phyloP scores from a whole-genome alignment of 176 grass and related monocot genomes.

The Hordeum marinum region DNA sequence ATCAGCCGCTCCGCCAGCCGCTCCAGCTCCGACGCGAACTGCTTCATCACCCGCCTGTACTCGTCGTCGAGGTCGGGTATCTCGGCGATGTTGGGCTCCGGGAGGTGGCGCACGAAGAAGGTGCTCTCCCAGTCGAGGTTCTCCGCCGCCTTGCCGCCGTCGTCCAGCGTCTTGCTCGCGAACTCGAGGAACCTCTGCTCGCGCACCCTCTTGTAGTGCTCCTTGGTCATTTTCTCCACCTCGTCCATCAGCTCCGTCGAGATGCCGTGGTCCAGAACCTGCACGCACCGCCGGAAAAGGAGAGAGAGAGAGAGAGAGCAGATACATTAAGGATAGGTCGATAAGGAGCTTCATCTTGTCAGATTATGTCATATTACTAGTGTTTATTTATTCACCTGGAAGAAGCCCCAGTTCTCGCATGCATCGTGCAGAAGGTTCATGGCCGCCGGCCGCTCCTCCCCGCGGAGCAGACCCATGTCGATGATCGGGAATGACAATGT shows the following conservation, averaged over 20 bases:
- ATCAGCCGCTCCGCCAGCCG: constrained; percentile 49
- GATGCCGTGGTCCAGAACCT: constrained; percentile 84
- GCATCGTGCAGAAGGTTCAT: constrained; percentile 71
- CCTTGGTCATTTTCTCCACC: constrained; percentile 86
- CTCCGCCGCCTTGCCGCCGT: constrained; percentile 21
- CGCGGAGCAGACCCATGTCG: constrained; percentile 61
- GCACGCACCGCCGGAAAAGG: not conserved
- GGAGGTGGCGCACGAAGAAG: constrained; percentile 83
- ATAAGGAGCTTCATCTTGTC: not conserved
- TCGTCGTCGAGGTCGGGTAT: constrained; percentile 56
- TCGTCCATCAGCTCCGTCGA: constrained; percentile 75
- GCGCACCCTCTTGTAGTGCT: constrained; percentile 57
- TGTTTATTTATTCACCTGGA: constrained; percentile 43
- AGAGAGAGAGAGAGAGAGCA: not conserved
- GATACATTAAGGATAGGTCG: not conserved
- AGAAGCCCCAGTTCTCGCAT: constrained; percentile 98
- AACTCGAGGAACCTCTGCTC: constrained; percentile 81
- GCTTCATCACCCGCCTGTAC: constrained; percentile 59
- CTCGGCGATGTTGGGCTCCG: constrained; percentile 45
- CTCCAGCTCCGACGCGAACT: constrained; percentile 67
- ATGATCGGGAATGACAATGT: constrained; percentile 55
- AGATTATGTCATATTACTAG: not conserved
- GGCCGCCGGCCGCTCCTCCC: constrained; percentile 37
- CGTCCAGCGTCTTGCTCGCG: constrained; percentile 46
- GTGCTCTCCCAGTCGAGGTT: constrained; percentile 78